These are phyloP conservation scores for Lentinula guzmanii DNA, from an alignment of 768 basidiomycete species.

Conservation along the genomic window DNA sequence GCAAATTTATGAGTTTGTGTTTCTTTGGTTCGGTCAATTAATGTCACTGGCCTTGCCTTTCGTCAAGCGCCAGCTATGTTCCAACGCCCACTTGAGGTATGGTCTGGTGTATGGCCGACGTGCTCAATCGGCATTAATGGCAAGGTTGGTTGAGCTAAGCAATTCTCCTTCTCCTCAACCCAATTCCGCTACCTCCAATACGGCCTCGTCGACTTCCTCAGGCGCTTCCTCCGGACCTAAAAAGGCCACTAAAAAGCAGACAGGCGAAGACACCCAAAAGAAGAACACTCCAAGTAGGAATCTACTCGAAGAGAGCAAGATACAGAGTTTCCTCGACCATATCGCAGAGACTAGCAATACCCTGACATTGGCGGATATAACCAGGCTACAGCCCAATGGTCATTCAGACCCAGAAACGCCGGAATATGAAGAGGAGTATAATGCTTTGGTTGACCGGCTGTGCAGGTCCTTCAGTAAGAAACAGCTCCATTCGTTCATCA, in stretches of 20 bases:
- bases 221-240: background rate
- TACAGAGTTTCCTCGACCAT: constrained; percentile 53
- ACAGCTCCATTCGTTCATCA: constrained; percentile 52
- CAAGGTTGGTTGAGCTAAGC: background rate
- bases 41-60: constrained; percentile 4
- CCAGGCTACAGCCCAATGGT: constrained; percentile 41
- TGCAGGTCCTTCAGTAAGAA: constrained; percentile 56
- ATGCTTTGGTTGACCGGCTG: constrained; percentile 43
- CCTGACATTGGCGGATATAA: constrained; percentile 57
- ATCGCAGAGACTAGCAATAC: constrained; percentile 38
- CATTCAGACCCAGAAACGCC: constrained; percentile 33
- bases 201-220: background rate
- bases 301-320: constrained; percentile 35
- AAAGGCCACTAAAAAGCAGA: background rate
- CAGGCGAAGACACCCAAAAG: background rate
- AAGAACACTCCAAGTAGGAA: constrained; percentile 12
- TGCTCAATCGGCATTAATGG: constrained; percentile 1
- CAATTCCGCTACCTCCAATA: background rate
- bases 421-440: constrained; percentile 49
- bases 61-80: constrained; percentile 3
- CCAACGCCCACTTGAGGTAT: background rate
- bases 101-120: background rate
- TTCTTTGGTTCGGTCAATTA: background rate
- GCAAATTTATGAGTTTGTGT: background rate
- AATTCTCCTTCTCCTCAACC: background rate